Percentiles rank a stretch among this genome's conserved stretches.
Evolutionary conservation across 2,329 filamentous ascomycete genomes (phyloP).

Genomic region (Onygenales sp.): DNA sequence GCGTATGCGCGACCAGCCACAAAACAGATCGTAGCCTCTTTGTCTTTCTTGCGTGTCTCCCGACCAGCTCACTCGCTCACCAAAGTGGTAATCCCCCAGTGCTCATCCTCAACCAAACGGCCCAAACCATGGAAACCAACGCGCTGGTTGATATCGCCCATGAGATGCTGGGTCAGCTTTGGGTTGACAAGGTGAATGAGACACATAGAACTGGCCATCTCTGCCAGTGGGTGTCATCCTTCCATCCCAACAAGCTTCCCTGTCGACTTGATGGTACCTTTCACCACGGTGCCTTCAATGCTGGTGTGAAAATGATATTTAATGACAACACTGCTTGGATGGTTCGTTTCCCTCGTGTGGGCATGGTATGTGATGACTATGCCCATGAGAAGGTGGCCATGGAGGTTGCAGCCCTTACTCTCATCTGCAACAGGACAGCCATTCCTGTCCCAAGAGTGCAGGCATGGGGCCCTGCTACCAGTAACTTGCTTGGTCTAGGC

Average conservation of each 20-base stretch:
- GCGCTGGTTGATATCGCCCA: slow-evolving; percentile 14
- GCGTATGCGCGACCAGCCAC: too few species aligned
- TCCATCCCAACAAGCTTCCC: slow-evolving; percentile 23
- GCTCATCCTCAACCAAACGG: neutral
- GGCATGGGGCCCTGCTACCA: slow-evolving; percentile 19
- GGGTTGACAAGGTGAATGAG: slow-evolving; percentile 17
- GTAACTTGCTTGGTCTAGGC: slow-evolving; percentile 19
- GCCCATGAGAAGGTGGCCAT: slow-evolving; percentile 23
- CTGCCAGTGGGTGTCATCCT: slow-evolving; percentile 25
- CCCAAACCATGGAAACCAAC: slow-evolving; percentile 15
- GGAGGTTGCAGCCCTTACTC: slow-evolving; percentile 19
- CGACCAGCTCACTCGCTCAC: neutral
- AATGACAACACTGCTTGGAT: slow-evolving; percentile 19
- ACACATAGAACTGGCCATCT: slow-evolving; percentile 11
- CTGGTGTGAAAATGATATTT: slow-evolving; percentile 25
- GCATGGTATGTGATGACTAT: slow-evolving; percentile 19
- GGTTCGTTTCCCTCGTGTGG: slow-evolving; percentile 21
- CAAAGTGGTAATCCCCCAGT: neutral
- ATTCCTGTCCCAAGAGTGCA: slow-evolving; percentile 20
- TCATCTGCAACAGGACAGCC: slow-evolving; percentile 17
- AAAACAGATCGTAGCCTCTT: neutral
- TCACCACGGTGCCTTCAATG: slow-evolving; percentile 24
- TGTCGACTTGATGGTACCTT: slow-evolving; percentile 24
- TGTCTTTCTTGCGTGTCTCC: neutral
- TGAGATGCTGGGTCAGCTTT: slow-evolving; percentile 13